Evolutionary conservation across 78 protist genomes (phyloP).

Genomic region (Emiliania huxleyi): DNA sequence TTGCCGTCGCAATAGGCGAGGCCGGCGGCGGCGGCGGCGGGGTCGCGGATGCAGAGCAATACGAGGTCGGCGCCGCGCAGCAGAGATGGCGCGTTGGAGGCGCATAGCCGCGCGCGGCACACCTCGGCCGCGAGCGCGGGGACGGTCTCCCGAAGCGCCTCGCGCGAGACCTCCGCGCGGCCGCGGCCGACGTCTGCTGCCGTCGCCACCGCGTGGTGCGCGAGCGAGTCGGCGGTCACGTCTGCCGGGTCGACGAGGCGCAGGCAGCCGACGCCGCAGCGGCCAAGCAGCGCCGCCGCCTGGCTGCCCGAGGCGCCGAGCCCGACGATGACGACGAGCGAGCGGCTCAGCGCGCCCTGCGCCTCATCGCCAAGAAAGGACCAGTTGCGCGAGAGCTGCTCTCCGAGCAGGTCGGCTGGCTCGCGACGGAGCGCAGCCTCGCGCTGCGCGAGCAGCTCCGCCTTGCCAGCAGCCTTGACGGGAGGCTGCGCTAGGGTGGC

Average conservation of each 20-base stretch:
- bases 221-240: neutral
- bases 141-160: slow-evolving; percentile 82
- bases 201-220: neutral
- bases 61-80: neutral
- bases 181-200: neutral
- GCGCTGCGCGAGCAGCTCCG: neutral
- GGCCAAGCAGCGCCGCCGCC: neutral
- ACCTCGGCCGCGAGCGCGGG: slow-evolving; percentile 50
- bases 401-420: slow-evolving; percentile 64
- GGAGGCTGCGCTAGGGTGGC: too few species aligned
- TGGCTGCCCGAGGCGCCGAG: slow-evolving; percentile 27
- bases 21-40: neutral
- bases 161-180: neutral
- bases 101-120: neutral
- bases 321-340: slow-evolving; percentile 29
- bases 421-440: neutral
- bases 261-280: slow-evolving; percentile 23
- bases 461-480: too few species aligned
- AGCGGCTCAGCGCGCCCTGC: neutral
- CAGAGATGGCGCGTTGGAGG: neutral
- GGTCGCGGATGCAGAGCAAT: neutral
- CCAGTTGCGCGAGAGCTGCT: slow-evolving; percentile 53
- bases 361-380: neutral
- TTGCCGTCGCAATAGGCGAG: neutral
- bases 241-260: neutral